phyloP scores from a whole-genome alignment of 1,139 yeast genomes.

The Scheffersomyces stambukii region DNA sequence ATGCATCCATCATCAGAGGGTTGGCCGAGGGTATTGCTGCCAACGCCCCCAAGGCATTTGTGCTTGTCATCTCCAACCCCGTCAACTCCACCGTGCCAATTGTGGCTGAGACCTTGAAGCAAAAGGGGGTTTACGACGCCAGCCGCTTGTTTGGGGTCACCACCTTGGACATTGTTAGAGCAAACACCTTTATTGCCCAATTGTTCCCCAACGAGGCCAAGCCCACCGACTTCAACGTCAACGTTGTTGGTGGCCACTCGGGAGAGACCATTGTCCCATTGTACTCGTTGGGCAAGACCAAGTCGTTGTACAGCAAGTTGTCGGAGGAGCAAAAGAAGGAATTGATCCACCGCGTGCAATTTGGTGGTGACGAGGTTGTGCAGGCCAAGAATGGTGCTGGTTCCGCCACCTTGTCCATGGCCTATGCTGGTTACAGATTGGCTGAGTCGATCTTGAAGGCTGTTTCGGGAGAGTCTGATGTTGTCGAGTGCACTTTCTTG shows the following conservation, averaged over 20 bases:
- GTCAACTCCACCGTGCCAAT: conserved; percentile 98
- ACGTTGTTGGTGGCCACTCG: conserved; percentile 96
- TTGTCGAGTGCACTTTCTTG: conserved; percentile 76
- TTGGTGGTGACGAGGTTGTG: conserved; percentile 99
- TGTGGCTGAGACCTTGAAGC: conserved; percentile 90
- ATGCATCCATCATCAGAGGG: conserved; percentile 92
- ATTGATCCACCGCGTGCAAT: conserved; percentile 89
- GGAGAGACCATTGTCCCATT: conserved; percentile 98
- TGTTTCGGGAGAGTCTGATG: conserved; percentile 61
- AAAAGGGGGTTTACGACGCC: conserved; percentile 85
- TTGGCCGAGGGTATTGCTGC: conserved; percentile 88
- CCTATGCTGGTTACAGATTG: conserved; percentile 94
- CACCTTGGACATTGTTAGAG: conserved; percentile 90
- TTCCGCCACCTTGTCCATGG: conserved; percentile 98
- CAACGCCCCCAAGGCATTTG: conserved; percentile 81
- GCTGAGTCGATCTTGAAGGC: conserved; percentile 85
- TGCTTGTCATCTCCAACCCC: conserved; percentile 90
- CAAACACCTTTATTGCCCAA: conserved; percentile 86
- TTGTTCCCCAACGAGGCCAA: conserved; percentile 47
- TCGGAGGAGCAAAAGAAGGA: conserved; percentile 57
- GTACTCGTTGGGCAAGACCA: conserved; percentile 54
- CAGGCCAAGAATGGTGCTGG: conserved; percentile 99
- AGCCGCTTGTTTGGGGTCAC: conserved; percentile 94
- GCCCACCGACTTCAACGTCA: conserved; percentile 69
- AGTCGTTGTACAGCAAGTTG: conserved; percentile 45